These are phyloP conservation scores for Phalaenopsis aphrodite DNA, from an alignment of 106 monocot species.

Conservation along the genomic window DNA sequence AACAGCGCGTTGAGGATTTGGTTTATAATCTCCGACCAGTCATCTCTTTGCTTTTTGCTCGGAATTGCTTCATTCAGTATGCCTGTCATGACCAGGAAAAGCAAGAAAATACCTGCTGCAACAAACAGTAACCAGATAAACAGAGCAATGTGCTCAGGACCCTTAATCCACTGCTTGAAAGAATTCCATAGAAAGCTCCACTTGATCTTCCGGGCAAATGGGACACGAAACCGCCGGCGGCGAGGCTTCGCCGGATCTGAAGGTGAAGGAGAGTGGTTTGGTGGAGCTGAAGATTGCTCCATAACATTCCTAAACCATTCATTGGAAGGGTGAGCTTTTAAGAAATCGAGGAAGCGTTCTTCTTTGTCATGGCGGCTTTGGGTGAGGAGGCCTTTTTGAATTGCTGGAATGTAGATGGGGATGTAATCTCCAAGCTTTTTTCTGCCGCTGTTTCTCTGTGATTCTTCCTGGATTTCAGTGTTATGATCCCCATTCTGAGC, in stretches of 20 bases:
- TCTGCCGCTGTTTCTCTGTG: background rate
- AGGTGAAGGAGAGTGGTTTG: background rate
- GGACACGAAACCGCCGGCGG: constrained; percentile 3
- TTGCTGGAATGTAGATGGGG: constrained; percentile 14
- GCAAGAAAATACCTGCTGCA: constrained; percentile 12
- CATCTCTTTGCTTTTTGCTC: constrained; percentile 7
- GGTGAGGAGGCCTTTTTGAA: constrained; percentile 11
- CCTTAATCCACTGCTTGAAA: constrained; percentile 27
- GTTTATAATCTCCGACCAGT: constrained; percentile 40
- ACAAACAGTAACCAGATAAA: constrained; percentile 35
- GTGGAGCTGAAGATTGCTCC: background rate
- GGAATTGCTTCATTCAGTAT: constrained; percentile 23
- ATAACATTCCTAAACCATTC: constrained; percentile 20
- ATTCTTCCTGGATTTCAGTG: constrained; percentile 2
- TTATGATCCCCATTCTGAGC: background rate
- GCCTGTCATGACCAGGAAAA: constrained; percentile 33
- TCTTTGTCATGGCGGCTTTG: background rate
- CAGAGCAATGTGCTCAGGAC: constrained; percentile 35
- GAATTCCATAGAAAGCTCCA: constrained; percentile 3
- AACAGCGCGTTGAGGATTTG: constrained; percentile 65
- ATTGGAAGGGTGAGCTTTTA: constrained; percentile 18
- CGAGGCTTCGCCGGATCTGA: background rate
- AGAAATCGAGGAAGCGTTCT: constrained; percentile 25
- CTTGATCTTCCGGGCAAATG: constrained; percentile 15
- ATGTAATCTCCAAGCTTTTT: constrained; percentile 15